Percentiles rank a stretch among this genome's conserved stretches.
Evolutionary conservation across 805 yeast genomes (phyloP).

Genomic region (Barnettozyma botsteinii): DNA sequence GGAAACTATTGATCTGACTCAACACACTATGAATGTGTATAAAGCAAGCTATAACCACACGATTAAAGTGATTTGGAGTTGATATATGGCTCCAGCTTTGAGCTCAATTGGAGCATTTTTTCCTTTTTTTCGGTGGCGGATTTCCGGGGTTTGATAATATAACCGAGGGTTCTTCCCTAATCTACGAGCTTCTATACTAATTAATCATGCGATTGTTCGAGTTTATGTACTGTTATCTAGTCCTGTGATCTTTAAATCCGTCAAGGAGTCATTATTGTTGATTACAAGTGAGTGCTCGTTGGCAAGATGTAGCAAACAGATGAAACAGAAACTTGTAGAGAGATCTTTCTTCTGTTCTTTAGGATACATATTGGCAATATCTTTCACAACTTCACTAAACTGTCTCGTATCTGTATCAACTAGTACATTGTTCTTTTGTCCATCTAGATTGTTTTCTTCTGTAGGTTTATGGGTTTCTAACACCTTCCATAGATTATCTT

Average conservation of each 20-base stretch:
- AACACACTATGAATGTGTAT: too few relatives aligned
- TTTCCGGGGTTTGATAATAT: conserved; percentile 1
- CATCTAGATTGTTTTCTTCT: not conserved
- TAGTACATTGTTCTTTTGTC: not conserved
- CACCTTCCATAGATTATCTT: conserved; percentile 70
- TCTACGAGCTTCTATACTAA: not conserved
- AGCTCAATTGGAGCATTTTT: not conserved
- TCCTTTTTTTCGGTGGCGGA: conserved; percentile 2
- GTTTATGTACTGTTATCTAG: not conserved
- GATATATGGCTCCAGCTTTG: too few relatives aligned
- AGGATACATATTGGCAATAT: conserved; percentile 47
- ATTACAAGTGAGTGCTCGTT: conserved; percentile 74
- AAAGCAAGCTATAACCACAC: not conserved
- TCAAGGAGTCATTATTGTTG: conserved; percentile 16
- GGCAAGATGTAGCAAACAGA: conserved; percentile 77
- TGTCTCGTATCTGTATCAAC: conserved; percentile 11
- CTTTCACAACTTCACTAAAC: conserved; percentile 44
- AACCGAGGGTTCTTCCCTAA: conserved; percentile 3
- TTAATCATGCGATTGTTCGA: not conserved
- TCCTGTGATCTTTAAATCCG: conserved; percentile 14
- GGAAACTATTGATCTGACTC: too few relatives aligned
- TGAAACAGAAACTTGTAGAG: conserved; percentile 81
- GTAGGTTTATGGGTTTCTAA: conserved; percentile 25
- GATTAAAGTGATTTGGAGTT: not conserved
- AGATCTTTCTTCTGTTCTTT: conserved; percentile 55